These are phyloP conservation scores for Aulographum hederae DNA, from an alignment of 2,329 filamentous ascomycete genomes.

Conservation along the genomic window DNA sequence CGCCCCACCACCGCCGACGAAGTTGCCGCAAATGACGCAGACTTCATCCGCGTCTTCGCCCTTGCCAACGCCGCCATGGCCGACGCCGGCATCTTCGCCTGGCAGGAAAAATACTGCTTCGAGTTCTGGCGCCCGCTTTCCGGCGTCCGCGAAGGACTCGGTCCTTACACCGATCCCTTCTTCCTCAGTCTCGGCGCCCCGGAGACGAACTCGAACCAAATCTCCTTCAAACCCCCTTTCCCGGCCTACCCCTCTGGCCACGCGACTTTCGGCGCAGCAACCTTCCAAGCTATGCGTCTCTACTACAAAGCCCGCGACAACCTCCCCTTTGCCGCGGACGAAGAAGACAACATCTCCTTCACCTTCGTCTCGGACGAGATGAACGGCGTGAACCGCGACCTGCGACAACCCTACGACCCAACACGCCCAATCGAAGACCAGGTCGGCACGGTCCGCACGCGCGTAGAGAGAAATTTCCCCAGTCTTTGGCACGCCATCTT, in stretches of 20 bases:
- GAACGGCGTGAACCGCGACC: constrained; percentile 11
- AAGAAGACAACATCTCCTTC: constrained; percentile 10
- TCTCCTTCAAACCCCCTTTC: constrained; percentile 13
- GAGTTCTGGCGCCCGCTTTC: constrained; percentile 14
- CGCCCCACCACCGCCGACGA: constrained; percentile 5
- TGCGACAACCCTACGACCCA: constrained; percentile 11
- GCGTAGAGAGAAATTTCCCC: constrained; percentile 8
- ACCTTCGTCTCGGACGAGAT: constrained; percentile 10
- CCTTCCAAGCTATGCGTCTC: constrained; percentile 10
- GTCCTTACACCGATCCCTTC: constrained; percentile 9
- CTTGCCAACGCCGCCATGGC: constrained; percentile 10
- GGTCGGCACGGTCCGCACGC: constrained; percentile 11
- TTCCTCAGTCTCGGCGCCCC: constrained; percentile 11
- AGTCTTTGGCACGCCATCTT: constrained; percentile 13
- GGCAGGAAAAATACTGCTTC: constrained; percentile 13
- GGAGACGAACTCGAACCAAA: constrained; percentile 10
- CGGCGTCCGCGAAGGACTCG: constrained; percentile 10
- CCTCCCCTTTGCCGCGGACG: constrained; percentile 8
- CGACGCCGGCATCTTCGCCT: constrained; percentile 13
- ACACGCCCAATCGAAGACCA: constrained; percentile 10
- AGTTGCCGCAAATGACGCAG: constrained; percentile 13
- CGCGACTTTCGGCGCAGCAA: constrained; percentile 11
- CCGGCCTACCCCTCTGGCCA: constrained; percentile 12
- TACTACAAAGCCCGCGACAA: constrained; percentile 11
- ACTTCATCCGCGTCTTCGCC: constrained; percentile 12